A percentile compares a stretch with the other conserved stretches of the same genome.
Evolutionary conservation across 2,329 filamentous ascomycete species (phyloP).

Genomic region (Fusarium compactum): DNA sequence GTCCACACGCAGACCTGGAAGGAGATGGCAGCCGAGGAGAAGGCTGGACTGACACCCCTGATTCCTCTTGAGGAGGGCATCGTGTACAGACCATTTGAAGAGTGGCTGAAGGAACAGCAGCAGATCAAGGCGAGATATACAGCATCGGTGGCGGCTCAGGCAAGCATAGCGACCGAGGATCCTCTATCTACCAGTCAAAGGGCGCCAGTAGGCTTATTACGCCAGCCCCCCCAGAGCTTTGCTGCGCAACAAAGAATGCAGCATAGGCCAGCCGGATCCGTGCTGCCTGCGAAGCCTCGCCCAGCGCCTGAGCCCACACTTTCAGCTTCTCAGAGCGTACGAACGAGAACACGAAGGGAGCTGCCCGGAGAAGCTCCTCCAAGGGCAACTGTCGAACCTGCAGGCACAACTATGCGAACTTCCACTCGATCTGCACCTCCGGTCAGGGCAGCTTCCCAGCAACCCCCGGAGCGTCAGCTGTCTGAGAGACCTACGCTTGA

Average conservation of each 20-base stretch:
- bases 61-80: conserved; percentile 72
- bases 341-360: conserved; percentile 48
- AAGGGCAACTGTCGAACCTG: conserved; percentile 42
- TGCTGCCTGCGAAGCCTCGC: conserved; percentile 45
- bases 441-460: conserved; percentile 46
- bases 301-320: conserved; percentile 41
- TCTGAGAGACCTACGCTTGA: conserved; percentile 42
- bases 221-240: conserved; percentile 72
- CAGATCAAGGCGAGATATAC: conserved; percentile 51
- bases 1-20: conserved; percentile 70
- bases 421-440: conserved; percentile 48
- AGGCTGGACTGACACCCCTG: conserved; percentile 71
- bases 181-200: conserved; percentile 51
- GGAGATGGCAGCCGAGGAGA: conserved; percentile 76
- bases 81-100: conserved; percentile 74
- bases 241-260: conserved; percentile 74
- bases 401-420: conserved; percentile 46
- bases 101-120: conserved; percentile 68
- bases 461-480: conserved; percentile 44
- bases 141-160: conserved; percentile 48
- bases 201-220: conserved; percentile 59
- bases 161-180: conserved; percentile 51
- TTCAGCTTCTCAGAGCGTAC: conserved; percentile 49
- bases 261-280: conserved; percentile 55
- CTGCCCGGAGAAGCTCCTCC: conserved; percentile 39